Evolutionary conservation across 2,329 filamentous ascomycete genomes (phyloP), one percentile per base, ranked within the genome.

Genomic region (Hymenoscyphus scutula): DNA sequence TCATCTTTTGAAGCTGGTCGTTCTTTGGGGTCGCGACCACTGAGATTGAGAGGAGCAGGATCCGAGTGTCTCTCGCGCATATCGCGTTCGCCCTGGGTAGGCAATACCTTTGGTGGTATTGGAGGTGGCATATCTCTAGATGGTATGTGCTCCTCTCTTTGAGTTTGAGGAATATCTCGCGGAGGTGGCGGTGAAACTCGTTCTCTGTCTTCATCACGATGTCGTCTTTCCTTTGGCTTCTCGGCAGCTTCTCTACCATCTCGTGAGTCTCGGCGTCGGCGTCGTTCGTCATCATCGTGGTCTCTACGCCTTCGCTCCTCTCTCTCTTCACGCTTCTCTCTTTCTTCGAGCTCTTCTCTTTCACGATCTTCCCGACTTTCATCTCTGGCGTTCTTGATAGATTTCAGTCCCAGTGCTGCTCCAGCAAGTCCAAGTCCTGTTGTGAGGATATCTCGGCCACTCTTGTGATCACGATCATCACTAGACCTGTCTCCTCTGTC

Each of bases 1-100:
- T 70, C 69, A 53, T 68, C 65, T 30, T 62, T 77, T 6, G 78
- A 74, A 19, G 32, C n/a, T 17, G 77, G 73, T 0, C 76, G 72
- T 48, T 87, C 84, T 65, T 84, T 54, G 79, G 82, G 78, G n/a
- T 76, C 27, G 32, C 78, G 76, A 67, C 55, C 73, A 71, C 29
- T 76, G 70, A 62, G 65, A 63, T 73, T 69, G 23, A 55, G 13
- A 30, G 27, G 8, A 23, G 23, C 37, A 8, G 37, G 56, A 37
- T 59, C 57, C 17, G 45, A 29, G 27, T 53, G 27, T 13, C 58
- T 30, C 25, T 64, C 64, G 17, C 62, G 59, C 30, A 41, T 23
- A 13, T 59, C 54, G 27, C 45, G 48, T 30, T 61, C 29, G 19
- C 59, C 54, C 25, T 38, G 45, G 3, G 58, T 32, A 17, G 58